phyloP scores from a whole-genome alignment of 139 green algal species.

The Chlorella sp. region DNA sequence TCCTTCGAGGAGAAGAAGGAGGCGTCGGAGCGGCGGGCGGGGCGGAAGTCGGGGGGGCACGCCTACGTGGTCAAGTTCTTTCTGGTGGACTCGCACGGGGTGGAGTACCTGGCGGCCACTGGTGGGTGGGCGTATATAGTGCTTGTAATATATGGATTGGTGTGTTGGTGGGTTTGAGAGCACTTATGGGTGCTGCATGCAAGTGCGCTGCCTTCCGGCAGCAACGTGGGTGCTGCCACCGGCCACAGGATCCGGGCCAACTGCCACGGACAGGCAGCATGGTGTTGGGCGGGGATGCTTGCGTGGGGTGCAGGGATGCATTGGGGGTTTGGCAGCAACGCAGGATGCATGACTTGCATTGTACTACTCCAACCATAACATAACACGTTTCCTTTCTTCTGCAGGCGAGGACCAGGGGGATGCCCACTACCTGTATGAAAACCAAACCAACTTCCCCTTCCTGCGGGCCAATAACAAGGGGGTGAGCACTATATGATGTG shows the following conservation, averaged over 20 bases:
- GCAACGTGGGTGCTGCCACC: background rate
- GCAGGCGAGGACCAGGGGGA: constrained; percentile 62
- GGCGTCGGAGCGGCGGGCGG: background rate
- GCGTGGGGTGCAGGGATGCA: too few relatives aligned
- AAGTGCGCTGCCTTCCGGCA: too few relatives aligned
- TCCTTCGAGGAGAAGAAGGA: constrained; percentile 21
- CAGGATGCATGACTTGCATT: too few relatives aligned
- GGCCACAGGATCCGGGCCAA: background rate
- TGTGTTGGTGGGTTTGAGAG: background rate
- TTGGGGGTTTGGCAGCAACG: too few relatives aligned
- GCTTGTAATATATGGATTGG: too few relatives aligned
- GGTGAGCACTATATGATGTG: background rate
- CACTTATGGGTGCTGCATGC: background rate
- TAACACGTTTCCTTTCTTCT: too few relatives aligned
- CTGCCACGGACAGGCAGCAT: too few relatives aligned
- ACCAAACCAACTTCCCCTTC: constrained; percentile 40
- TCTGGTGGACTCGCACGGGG: constrained; percentile 45
- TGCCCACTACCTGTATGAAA: constrained; percentile 64
- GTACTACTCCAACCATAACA: background rate
- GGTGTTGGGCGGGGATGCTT: too few relatives aligned
- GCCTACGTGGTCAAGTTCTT: constrained; percentile 54
- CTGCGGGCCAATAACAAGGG: constrained; percentile 42
- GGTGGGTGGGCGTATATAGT: background rate
- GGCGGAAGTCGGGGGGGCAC: constrained; percentile 26
- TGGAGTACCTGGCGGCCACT: constrained; percentile 49